Percentiles rank a stretch among this genome's conserved stretches.
These are phyloP conservation scores for Candida anutae DNA, from an alignment of 1,139 yeast genomes.

Conservation along the genomic window DNA sequence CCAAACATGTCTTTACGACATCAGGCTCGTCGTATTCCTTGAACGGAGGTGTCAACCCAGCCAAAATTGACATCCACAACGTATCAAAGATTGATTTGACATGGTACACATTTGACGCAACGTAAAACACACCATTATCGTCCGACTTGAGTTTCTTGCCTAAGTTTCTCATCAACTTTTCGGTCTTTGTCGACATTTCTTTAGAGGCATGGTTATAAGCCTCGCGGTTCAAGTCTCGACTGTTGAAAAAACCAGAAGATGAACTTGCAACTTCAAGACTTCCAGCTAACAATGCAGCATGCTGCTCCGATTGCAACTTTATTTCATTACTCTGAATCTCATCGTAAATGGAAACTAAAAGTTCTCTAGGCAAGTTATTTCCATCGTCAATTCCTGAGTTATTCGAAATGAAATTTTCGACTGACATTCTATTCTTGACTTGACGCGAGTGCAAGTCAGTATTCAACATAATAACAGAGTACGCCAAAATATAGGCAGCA, in stretches of 20 bases:
- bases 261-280: constrained; percentile 32
- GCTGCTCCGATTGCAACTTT: constrained; percentile 87
- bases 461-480: constrained; percentile 87
- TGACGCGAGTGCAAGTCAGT: constrained; percentile 92
- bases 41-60: constrained; percentile 90
- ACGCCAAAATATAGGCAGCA: constrained; percentile 86
- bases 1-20: constrained; percentile 64
- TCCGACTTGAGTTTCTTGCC: constrained; percentile 40
- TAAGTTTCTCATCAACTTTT: constrained; percentile 67
- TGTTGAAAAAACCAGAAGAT: constrained; percentile 60
- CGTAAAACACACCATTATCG: constrained; percentile 26
- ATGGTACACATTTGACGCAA: constrained; percentile 77
- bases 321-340: constrained; percentile 83
- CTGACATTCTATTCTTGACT: constrained; percentile 76
- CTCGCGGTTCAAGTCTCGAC: constrained; percentile 70
- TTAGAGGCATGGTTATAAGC: constrained; percentile 89
- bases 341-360: constrained; percentile 57
- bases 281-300: constrained; percentile 77
- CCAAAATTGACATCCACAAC: constrained; percentile 93
- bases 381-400: constrained; percentile 95
- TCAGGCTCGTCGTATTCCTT: constrained; percentile 81
- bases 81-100: constrained; percentile 91
- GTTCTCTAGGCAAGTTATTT: constrained; percentile 70
- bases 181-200: constrained; percentile 87
- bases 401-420: constrained; percentile 77